These are phyloP conservation scores for Lotus japonicus DNA, from an alignment of 306 rosid genomes.

Conservation along the genomic window DNA sequence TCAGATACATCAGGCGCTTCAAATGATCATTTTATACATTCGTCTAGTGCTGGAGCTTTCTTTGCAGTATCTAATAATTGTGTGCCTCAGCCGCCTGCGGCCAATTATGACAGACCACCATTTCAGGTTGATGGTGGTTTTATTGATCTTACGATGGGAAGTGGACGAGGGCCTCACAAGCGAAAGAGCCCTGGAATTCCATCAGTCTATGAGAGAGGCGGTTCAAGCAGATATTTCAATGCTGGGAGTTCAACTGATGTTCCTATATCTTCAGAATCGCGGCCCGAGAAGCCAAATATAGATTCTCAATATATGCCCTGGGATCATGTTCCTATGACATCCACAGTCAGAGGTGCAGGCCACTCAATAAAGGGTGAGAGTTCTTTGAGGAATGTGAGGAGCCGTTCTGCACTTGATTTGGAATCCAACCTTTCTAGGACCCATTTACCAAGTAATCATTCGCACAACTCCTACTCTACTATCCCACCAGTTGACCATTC, in stretches of 20 bases:
- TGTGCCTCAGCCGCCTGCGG: slow-evolving; percentile 50
- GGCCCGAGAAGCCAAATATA: slow-evolving; percentile 55
- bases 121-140: slow-evolving; percentile 60
- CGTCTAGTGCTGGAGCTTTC: slow-evolving; percentile 49
- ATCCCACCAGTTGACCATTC: slow-evolving; percentile 46
- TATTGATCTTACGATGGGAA: slow-evolving; percentile 67
- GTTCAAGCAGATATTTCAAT: slow-evolving; percentile 55
- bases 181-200: slow-evolving; percentile 81
- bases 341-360: slow-evolving; percentile 57
- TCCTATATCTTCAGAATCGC: slow-evolving; percentile 50
- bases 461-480: slow-evolving; percentile 35
- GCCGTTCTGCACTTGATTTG: slow-evolving; percentile 67
- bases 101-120: slow-evolving; percentile 56
- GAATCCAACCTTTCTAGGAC: slow-evolving; percentile 60
- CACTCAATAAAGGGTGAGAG: slow-evolving; percentile 65
- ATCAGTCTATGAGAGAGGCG: slow-evolving; percentile 63
- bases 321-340: slow-evolving; percentile 53
- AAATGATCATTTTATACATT: slow-evolving; percentile 54
- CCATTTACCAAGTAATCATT: slow-evolving; percentile 45
- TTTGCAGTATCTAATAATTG: slow-evolving; percentile 40
- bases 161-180: slow-evolving; percentile 70
- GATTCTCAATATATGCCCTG: slow-evolving; percentile 68
- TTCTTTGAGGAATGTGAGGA: slow-evolving; percentile 73
- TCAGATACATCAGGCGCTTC: slow-evolving; percentile 58
- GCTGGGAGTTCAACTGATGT: slow-evolving; percentile 63